Conservation (phyloP, 768 basidiomycete species). For the Phallus indusiatus region DNA sequence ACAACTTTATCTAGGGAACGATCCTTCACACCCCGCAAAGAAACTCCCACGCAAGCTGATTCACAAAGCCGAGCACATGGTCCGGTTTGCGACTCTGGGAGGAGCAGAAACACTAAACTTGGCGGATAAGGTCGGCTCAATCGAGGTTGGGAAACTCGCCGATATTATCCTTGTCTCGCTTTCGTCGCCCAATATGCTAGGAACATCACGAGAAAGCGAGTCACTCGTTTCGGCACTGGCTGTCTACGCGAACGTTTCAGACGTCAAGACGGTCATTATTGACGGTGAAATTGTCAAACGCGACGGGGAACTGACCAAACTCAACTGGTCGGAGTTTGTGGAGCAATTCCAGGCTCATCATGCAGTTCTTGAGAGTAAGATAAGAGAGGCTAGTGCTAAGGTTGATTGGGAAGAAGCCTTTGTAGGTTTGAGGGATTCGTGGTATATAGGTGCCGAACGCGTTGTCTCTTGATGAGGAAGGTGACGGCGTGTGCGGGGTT, state of each 20-base stretch:
- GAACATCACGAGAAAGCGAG: constrained; percentile 18
- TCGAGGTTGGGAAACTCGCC: constrained; percentile 24
- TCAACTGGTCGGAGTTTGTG: constrained; percentile 19
- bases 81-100: constrained; percentile 22
- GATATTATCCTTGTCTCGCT: constrained; percentile 14
- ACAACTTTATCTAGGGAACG: neutral
- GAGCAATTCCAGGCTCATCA: constrained; percentile 16
- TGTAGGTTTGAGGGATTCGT: neutral
- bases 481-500: neutral
- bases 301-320: constrained; percentile 17
- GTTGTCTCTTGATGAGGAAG: neutral
- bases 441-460: neutral
- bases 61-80: constrained; percentile 16
- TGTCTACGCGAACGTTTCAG: constrained; percentile 21
- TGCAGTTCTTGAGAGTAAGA: constrained; percentile 14
- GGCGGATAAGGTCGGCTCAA: constrained; percentile 15
- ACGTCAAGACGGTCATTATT: constrained; percentile 23
- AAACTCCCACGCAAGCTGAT: neutral
- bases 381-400: constrained; percentile 1
- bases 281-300: constrained; percentile 23
- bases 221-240: constrained; percentile 20
- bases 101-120: constrained; percentile 23
- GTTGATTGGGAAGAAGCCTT: neutral
- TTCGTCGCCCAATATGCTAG: neutral
- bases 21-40: neutral